A percentile compares a stretch with the other conserved stretches of the same genome.
Conservation (phyloP, 2,329 filamentous ascomycete species). For the Fusarium verticillioides region DNA sequence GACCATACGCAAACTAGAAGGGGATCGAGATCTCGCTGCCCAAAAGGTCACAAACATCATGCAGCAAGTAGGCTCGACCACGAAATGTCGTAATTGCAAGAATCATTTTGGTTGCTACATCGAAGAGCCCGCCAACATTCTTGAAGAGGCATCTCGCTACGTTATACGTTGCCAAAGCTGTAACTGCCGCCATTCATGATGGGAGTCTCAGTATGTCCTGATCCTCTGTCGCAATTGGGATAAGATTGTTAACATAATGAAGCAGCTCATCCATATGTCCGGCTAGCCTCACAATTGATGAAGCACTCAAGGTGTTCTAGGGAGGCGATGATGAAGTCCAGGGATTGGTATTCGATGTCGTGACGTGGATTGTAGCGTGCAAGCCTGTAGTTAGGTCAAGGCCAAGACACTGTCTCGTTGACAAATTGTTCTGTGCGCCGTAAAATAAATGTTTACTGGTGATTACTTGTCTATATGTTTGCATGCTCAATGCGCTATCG, state of each 20-base stretch:
- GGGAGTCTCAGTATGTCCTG: accelerated
- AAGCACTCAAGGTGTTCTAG: not conserved
- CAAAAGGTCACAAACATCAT: not conserved
- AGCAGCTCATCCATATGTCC: accelerated
- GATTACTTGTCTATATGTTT: accelerated
- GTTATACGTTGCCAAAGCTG: not conserved
- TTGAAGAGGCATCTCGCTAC: accelerated
- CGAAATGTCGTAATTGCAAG: not conserved
- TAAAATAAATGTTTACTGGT: not conserved
- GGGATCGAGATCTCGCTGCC: accelerated
- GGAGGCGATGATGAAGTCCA: accelerated
- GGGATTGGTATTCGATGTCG: not conserved
- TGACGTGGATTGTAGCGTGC: accelerated
- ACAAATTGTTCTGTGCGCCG: accelerated
- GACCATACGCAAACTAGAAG: accelerated
- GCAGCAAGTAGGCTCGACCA: not conserved
- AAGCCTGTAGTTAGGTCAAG: no score
- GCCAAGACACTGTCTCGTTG: accelerated
- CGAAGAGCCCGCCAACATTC: accelerated
- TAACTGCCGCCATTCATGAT: not conserved
- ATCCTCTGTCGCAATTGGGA: accelerated
- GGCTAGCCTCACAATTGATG: accelerated
- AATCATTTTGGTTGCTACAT: accelerated
- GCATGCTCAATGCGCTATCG: not conserved
- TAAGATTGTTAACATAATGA: accelerated